Percentiles rank a stretch among this genome's conserved stretches.
phyloP scores from a whole-genome alignment of 331 rosid species.

The Quercus lobata region DNA sequence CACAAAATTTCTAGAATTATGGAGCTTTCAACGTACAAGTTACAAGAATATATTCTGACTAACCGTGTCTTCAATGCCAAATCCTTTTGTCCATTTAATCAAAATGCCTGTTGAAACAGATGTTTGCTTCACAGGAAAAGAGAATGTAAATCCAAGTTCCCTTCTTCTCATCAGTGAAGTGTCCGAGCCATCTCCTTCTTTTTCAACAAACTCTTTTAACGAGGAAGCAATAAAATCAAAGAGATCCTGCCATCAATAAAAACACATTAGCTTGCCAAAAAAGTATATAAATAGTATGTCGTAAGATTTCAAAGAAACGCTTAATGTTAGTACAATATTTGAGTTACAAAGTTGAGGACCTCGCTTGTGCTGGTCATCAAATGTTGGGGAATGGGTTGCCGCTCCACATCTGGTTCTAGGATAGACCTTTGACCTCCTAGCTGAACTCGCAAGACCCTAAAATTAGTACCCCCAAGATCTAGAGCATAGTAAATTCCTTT shows the following conservation, averaged over 20 bases:
- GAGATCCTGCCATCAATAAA: constrained; percentile 55
- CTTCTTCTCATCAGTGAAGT: constrained; percentile 33
- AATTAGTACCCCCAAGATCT: constrained; percentile 71
- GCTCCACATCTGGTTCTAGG: constrained; percentile 48
- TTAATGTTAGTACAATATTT: constrained; percentile 1
- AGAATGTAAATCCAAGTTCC: constrained; percentile 81
- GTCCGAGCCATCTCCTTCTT: constrained; percentile 47
- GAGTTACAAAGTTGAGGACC: constrained; percentile 37
- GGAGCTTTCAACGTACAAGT: constrained; percentile 23
- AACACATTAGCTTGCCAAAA: constrained; percentile 6
- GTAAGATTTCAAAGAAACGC: background rate
- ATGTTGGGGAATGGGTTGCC: constrained; percentile 54
- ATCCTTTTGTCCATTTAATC: constrained; percentile 88
- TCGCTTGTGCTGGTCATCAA: constrained; percentile 64
- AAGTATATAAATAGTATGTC: background rate
- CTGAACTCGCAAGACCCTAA: constrained; percentile 66
- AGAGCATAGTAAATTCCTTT: constrained; percentile 73
- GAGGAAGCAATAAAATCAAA: constrained; percentile 70
- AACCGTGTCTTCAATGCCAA: constrained; percentile 60
- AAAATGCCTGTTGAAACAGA: constrained; percentile 66
- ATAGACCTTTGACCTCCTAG: constrained; percentile 46
- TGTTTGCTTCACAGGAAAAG: constrained; percentile 74
- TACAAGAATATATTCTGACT: constrained; percentile 33
- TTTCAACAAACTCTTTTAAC: constrained; percentile 58
- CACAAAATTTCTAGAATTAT: background rate